Evolutionary conservation across 1,284 basidiomycete species (phyloP), one percentile per base, ranked within the genome.

Genomic region (Neonothopanus nambi): DNA sequence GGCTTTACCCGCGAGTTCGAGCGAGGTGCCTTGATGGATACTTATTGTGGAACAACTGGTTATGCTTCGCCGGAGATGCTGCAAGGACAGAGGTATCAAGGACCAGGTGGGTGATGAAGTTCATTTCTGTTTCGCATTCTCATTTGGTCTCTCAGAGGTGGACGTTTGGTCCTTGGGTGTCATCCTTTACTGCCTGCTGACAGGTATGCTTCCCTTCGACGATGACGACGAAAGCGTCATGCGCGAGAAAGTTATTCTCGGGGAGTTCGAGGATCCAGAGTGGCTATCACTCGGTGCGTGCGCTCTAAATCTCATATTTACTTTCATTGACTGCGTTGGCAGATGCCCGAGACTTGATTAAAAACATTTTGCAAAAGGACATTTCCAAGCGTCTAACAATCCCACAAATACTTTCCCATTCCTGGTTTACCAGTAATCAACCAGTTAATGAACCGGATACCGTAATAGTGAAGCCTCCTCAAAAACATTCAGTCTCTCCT

Each of bases 141-240:
- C 30, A 40, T 61, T 61, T 58, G 46, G 57, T 30, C n/a, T 41
- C 23, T 40, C 76, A 89, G 94, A 98, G 79, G 94, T 98, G 43
- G 97, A 99, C 65, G 80, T 98, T 24, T 99, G 96, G 96, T 98
- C 97, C 0, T 77, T 98, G 30, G 96, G 96, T 3, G 83, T 99
- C 57, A 98, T 99, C 51, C 77, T 99, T 8, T 98, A 96, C 68
- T 91, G 88, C n/a, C 81, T 98, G 13, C 77, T 98, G 35, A 95
- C 93, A 0, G 96, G 96, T 1, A 92, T 90, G 4, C 74, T 98
- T n/a, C 96, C 96, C 0, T 98, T 98, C 63, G 96, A 98, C 63
- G 93, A 98, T 63, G 97, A 99, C 57, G 89, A 98, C 66, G 97
- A 99, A 71, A 73, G 78, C 33, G 67, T 90, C 30, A 98, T 98